These are phyloP conservation scores for Candida pini DNA, from an alignment of 805 yeast species.

Conservation along the genomic window DNA sequence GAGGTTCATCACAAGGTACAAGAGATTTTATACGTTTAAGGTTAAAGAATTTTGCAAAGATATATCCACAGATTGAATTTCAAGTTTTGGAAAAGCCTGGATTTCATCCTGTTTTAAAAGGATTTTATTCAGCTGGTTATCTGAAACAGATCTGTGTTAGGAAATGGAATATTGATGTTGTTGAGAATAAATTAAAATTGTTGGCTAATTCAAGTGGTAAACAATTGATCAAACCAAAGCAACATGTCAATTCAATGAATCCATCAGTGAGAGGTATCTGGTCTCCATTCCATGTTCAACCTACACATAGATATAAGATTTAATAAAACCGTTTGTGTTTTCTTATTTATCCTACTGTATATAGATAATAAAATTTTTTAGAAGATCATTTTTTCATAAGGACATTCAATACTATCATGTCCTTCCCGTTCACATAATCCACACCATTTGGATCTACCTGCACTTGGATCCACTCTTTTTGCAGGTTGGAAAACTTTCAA, in stretches of 20 bases:
- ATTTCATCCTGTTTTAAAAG: constrained; percentile 65
- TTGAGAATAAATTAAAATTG: constrained; percentile 59
- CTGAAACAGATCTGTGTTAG: constrained; percentile 58
- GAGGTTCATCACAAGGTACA: constrained; percentile 88
- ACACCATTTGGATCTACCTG: constrained; percentile 81
- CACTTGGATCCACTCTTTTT: constrained; percentile 52
- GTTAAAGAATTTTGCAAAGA: constrained; percentile 48
- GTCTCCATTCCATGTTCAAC: constrained; percentile 87
- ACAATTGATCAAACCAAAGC: constrained; percentile 52
- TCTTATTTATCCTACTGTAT: constrained; percentile 7
- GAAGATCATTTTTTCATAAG: constrained; percentile 51
- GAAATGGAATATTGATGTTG: constrained; percentile 57
- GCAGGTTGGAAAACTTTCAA: constrained; percentile 43
- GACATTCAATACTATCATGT: constrained; percentile 83
- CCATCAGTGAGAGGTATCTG: constrained; percentile 91
- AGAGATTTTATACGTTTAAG: constrained; percentile 54
- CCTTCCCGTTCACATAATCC: constrained; percentile 90
- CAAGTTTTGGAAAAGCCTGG: constrained; percentile 67
- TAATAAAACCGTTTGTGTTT: constrained; percentile 15
- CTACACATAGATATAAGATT: constrained; percentile 42
- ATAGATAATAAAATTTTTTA: constrained; percentile 9
- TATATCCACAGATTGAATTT: constrained; percentile 66
- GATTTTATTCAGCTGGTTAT: constrained; percentile 43
- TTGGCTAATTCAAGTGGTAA: constrained; percentile 67
- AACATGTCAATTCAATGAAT: constrained; percentile 77